Conservation (phyloP, 1,284 basidiomycete genomes). For the Porogramme epimiltina region DNA sequence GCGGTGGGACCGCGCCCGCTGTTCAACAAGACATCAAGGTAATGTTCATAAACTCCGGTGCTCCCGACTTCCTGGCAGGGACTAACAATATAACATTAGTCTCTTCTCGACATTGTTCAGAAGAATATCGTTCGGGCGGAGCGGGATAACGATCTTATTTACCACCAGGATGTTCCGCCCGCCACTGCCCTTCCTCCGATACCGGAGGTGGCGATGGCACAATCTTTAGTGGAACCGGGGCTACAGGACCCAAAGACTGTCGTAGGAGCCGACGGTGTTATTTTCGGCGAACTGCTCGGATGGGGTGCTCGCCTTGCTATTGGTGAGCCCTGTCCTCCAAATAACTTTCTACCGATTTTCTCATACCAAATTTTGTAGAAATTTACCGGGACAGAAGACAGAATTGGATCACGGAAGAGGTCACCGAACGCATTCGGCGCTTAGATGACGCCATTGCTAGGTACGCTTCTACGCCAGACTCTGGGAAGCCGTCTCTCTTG, state of each 20-base stretch:
- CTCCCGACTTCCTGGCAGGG: not conserved
- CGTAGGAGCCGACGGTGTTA: slow-evolving; percentile 49
- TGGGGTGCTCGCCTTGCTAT: slow-evolving; percentile 92
- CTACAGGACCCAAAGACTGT: slow-evolving; percentile 62
- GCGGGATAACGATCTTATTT: slow-evolving; percentile 96
- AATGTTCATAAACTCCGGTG: slow-evolving; percentile 3
- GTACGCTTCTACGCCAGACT: slow-evolving; percentile 44
- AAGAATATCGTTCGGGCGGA: slow-evolving; percentile 74
- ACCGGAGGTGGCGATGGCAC: slow-evolving; percentile 70
- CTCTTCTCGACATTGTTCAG: slow-evolving; percentile 68
- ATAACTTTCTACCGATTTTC: not conserved
- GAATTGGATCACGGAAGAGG: slow-evolving; percentile 70
- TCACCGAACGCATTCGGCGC: slow-evolving; percentile 65
- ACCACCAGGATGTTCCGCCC: slow-evolving; percentile 86
- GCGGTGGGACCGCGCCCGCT: slow-evolving; percentile 57
- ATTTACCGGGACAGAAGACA: slow-evolving; percentile 88
- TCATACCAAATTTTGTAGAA: slow-evolving; percentile 44
- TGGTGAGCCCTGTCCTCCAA: slow-evolving; percentile 47
- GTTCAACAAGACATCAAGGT: slow-evolving; percentile 83
- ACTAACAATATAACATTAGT: slow-evolving; percentile 39
- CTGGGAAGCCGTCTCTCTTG: no score
- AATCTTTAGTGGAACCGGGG: slow-evolving; percentile 60
- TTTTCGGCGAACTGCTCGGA: slow-evolving; percentile 81
- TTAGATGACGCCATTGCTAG: slow-evolving; percentile 66
- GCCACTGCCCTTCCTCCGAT: slow-evolving; percentile 71